Evolutionary conservation across 2,329 filamentous ascomycete species (phyloP).

Genomic region (Fusarium pseudonygamai): DNA sequence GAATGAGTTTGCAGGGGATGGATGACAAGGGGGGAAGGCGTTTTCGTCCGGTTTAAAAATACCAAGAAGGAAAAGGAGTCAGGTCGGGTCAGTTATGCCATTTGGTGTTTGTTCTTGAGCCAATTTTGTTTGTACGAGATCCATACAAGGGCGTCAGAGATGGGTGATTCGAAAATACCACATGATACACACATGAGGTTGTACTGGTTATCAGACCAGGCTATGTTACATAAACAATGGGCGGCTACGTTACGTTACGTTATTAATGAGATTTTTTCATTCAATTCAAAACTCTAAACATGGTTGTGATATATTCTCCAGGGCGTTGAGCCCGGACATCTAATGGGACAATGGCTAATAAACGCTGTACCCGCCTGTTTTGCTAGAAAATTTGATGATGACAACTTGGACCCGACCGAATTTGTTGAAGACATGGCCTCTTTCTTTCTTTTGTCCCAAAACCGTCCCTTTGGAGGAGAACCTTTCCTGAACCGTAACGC

Average conservation of each 20-base stretch:
- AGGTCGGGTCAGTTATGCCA: slow-evolving; percentile 10
- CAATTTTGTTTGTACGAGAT: slow-evolving; percentile 19
- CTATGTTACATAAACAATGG: not conserved
- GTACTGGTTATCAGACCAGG: not conserved
- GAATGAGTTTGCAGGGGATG: slow-evolving; percentile 44
- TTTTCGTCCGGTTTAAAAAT: slow-evolving; percentile 39
- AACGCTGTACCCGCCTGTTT: slow-evolving; percentile 29
- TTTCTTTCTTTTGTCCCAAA: slow-evolving; percentile 27
- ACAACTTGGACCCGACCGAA: slow-evolving; percentile 38
- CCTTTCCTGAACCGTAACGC: slow-evolving; percentile 22
- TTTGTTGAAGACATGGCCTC: slow-evolving; percentile 47
- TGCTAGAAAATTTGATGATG: slow-evolving; percentile 18
- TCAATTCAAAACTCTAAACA: not conserved
- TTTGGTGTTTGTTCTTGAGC: slow-evolving; percentile 17
- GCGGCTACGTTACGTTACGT: not conserved
- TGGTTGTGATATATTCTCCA: slow-evolving; percentile 22
- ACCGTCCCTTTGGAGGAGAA: slow-evolving; percentile 23
- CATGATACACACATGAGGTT: not conserved
- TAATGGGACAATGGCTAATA: slow-evolving; percentile 38
- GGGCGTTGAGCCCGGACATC: slow-evolving; percentile 47
- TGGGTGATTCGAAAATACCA: not conserved
- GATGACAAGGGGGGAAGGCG: slow-evolving; percentile 26
- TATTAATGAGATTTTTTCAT: not conserved
- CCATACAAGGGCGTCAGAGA: slow-evolving; percentile 14
- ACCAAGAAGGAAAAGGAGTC: slow-evolving; percentile 36